Base-by-base conservation (phyloP, 2,329 filamentous ascomycete genomes). In the Epichloe coenophiala region DNA sequence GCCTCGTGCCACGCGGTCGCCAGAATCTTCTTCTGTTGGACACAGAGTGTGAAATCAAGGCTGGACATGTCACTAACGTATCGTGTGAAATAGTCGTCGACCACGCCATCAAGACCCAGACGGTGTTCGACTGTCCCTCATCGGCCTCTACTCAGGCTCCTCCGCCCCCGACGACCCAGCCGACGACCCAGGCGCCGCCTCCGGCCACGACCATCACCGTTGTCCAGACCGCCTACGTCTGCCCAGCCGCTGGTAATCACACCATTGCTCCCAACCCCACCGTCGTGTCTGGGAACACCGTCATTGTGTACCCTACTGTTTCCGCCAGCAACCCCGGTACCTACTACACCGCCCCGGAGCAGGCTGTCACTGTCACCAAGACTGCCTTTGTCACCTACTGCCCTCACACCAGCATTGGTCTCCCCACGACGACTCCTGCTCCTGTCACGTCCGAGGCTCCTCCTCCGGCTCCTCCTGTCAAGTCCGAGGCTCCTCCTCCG, bases 221-320 rank as follows among this genome's bases (percentile, higher is more conserved):
- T 61, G 71, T 77, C 68, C 78, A 72, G 59, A 88, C 84, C 61
- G 82, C 80, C 61, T 87, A 83, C 63, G 77, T 84, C 62, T 88
- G 84, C 81, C 83, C 84, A 55, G 73, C 72, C 47, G 73, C 83
- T 61, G 85, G 85, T 65, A 87, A 82, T 51, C 89, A 88, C 76
- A 88, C 82, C 63, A 81, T 89, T 59, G 81, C 75, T 57, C 80
- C 84, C 51, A 74, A 75, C 63, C 85, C 81, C 63, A 84, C 80
- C 57, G 73, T 71, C 36, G 73, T 80, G 57, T 68, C 72, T 51
- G 68, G 71, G 58, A 73, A 74, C 53, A 75, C 73, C 47, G 71
- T 75, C 56, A 70, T 83, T 51, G 76, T 81, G 8, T 31, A 31
- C 27, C 27, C 7, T 31, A 31, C 27, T 31, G 27, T 3, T 31